Percentiles rank a stretch among this genome's conserved stretches.
Conservation (phyloP, 73 alveolate genomes). For the Effrenium voratum region DNA sequence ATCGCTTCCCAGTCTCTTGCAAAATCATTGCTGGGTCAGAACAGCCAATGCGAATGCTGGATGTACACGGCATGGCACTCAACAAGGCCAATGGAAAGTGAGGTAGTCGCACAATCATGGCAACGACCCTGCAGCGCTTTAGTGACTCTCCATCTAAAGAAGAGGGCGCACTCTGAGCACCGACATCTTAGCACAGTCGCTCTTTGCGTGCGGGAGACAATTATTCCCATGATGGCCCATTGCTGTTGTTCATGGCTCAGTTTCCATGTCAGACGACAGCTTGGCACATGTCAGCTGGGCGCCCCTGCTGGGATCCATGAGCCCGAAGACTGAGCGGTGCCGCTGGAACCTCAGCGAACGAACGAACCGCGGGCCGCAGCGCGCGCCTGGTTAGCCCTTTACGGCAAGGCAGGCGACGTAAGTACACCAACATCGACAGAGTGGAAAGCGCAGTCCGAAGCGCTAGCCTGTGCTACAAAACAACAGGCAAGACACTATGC, state of each 20-base stretch:
- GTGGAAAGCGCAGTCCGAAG: no score
- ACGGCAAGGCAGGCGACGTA: no score
- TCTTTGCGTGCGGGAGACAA: background rate
- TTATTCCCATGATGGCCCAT: background rate
- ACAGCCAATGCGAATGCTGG: no score
- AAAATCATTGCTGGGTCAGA: no score
- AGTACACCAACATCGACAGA: no score
- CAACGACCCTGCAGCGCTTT: background rate
- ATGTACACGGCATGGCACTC: no score
- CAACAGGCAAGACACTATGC: no score
- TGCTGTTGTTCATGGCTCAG: background rate
- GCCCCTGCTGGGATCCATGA: slow-evolving; percentile 35
- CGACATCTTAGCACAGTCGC: background rate
- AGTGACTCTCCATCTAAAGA: background rate
- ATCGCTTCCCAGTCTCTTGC: no score
- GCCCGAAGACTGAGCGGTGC: slow-evolving; percentile 68
- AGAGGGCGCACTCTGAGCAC: background rate
- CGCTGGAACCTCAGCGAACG: slow-evolving; percentile 34
- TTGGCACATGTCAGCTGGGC: background rate
- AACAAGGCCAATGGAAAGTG: no score
- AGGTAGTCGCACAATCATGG: no score
- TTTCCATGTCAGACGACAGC: background rate
- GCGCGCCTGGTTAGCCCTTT: no score
- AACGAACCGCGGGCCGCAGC: background rate
- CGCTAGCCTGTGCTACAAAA: no score